Conservation (phyloP, 257 asterid species). For the Coffea eugenioides region DNA sequence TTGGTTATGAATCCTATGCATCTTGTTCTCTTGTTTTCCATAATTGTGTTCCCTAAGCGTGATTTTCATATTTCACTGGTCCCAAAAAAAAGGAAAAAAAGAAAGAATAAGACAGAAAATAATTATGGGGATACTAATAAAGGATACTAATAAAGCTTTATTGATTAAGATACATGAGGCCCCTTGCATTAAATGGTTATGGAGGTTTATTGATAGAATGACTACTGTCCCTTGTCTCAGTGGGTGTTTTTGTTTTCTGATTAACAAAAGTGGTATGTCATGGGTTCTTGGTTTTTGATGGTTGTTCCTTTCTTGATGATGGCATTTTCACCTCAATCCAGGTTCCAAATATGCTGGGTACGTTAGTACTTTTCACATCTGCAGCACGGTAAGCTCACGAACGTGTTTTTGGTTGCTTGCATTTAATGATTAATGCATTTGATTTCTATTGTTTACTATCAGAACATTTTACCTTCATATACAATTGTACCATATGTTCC, state of each 20-base stretch:
- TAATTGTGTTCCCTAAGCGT: not conserved
- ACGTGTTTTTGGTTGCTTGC: conserved; percentile 1
- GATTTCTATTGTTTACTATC: not conserved
- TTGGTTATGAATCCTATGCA: no score
- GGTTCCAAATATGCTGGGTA: conserved; percentile 95
- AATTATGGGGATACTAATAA: no score
- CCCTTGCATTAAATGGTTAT: not conserved
- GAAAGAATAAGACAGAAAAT: no score
- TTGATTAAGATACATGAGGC: not conserved
- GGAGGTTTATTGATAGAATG: not conserved
- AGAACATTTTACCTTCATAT: not conserved
- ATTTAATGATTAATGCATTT: not conserved
- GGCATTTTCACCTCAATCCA: conserved; percentile 29
- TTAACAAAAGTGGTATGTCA: not conserved
- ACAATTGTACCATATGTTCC: not conserved
- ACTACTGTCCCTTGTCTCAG: not conserved
- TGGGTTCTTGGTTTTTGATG: not conserved
- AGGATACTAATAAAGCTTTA: not conserved
- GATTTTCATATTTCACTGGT: not conserved
- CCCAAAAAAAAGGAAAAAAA: no score
- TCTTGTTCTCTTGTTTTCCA: no score
- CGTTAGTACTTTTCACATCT: conserved; percentile 75
- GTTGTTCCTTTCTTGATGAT: conserved; percentile 16
- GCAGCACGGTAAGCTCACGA: conserved; percentile 75
- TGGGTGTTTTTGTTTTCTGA: not conserved